These are phyloP conservation scores for Sequoia sempervirens DNA, from an alignment of 75 land plant genomes.

Conservation along the genomic window DNA sequence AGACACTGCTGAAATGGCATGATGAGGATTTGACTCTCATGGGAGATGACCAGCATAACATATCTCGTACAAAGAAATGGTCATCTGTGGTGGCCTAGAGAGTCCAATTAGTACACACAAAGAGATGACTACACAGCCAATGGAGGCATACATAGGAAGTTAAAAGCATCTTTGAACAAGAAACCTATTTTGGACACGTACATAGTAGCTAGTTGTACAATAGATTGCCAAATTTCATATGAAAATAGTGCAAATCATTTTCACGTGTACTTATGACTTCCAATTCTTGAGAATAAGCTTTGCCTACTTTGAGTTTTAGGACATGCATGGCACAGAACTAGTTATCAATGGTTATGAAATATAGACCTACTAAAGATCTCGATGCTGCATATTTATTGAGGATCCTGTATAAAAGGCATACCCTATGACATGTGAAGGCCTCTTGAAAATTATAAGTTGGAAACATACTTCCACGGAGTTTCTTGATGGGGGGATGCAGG, in stretches of 20 bases:
- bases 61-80: neutral
- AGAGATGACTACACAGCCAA: constrained; percentile 1
- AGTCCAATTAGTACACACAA: neutral
- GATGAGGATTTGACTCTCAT: neutral
- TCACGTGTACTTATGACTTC: neutral
- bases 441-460: neutral
- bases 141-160: constrained; percentile 1
- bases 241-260: neutral
- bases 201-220: neutral
- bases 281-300: neutral
- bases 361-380: neutral
- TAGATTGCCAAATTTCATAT: neutral
- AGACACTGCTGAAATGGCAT: constrained; percentile 18
- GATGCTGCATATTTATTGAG: neutral
- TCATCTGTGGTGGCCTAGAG: constrained; percentile 9
- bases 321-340: neutral
- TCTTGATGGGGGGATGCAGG: too few species aligned
- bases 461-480: too few species aligned
- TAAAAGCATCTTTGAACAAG: neutral
- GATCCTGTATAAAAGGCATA: neutral
- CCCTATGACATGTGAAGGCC: neutral
- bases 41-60: neutral
- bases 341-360: neutral
- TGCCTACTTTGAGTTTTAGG: neutral
- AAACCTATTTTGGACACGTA: neutral